Evolutionary conservation across 129 eudicot genomes (phyloP).

Genomic region (Helianthus tuberosus): DNA sequence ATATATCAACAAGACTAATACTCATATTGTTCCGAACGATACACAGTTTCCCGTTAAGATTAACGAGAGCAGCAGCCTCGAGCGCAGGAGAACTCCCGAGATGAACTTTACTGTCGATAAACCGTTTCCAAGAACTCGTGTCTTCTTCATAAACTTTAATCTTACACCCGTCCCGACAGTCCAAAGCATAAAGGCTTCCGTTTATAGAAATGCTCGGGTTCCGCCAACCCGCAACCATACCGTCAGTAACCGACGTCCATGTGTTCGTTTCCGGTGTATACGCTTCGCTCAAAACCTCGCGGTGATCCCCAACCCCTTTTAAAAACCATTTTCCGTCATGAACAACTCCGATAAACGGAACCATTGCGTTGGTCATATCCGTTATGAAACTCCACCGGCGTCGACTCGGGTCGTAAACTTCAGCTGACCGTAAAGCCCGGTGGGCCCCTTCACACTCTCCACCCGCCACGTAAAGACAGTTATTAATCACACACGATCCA

Average conservation of each 20-base stretch:
- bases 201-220: constrained; percentile 93
- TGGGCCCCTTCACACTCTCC: constrained; percentile 94
- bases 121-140: constrained; percentile 68
- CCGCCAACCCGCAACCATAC: constrained; percentile 93
- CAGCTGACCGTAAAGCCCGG: constrained; percentile 84
- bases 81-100: constrained; percentile 84
- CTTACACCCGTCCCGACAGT: constrained; percentile 96
- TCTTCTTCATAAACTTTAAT: constrained; percentile 76
- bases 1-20: constrained; percentile 84
- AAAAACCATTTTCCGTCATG: constrained; percentile 84
- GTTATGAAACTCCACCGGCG: constrained; percentile 79
- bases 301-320: constrained; percentile 81
- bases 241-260: constrained; percentile 66
- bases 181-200: constrained; percentile 82
- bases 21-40: constrained; percentile 93
- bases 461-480: constrained; percentile 94
- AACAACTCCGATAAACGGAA: constrained; percentile 90
- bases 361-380: constrained; percentile 93
- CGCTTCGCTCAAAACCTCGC: constrained; percentile 91
- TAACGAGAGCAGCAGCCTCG: constrained; percentile 96
- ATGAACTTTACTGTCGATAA: constrained; percentile 80
- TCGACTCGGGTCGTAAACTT: constrained; percentile 84
- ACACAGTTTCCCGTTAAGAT: constrained; percentile 85
- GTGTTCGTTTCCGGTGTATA: constrained; percentile 67
- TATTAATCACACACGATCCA: constrained; percentile 91